phyloP scores from a whole-genome alignment of 2,329 filamentous ascomycete genomes.

The Verticillium dahliae region DNA sequence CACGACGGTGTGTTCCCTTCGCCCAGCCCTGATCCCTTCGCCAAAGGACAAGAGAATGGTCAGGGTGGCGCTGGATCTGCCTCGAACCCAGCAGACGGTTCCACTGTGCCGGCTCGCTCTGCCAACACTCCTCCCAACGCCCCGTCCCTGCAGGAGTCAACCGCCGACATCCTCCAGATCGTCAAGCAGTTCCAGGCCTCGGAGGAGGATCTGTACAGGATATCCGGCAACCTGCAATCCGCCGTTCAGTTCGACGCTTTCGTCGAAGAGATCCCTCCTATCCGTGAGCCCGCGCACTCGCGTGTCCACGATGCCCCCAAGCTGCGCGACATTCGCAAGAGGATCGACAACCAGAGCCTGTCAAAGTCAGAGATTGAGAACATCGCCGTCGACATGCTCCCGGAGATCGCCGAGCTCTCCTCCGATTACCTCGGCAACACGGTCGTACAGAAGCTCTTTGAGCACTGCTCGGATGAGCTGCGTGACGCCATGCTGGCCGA shows the following conservation, averaged over 20 bases:
- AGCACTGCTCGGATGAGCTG: conserved; percentile 84
- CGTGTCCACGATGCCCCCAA: conserved; percentile 90
- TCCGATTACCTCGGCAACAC: conserved; percentile 98
- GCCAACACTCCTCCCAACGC: conserved; percentile 53
- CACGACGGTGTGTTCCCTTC: conserved; percentile 84
- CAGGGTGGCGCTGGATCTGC: conserved; percentile 28
- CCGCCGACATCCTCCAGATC: conserved; percentile 77
- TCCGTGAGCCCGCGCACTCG: conserved; percentile 82
- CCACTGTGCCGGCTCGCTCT: conserved; percentile 21
- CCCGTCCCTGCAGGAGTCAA: conserved; percentile 69
- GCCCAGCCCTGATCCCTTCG: conserved; percentile 82
- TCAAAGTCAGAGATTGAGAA: conserved; percentile 83
- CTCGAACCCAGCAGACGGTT: conserved; percentile 24
- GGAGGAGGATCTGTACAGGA: conserved; percentile 68
- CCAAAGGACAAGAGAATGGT: conserved; percentile 44
- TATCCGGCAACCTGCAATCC: conserved; percentile 66
- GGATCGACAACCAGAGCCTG: conserved; percentile 91
- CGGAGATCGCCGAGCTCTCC: conserved; percentile 88
- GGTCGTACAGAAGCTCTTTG: conserved; percentile 98
- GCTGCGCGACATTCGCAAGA: conserved; percentile 90
- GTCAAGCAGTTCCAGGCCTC: conserved; percentile 82
- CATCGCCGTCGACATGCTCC: conserved; percentile 88
- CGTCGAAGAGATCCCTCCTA: conserved; percentile 77
- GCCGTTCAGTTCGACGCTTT: conserved; percentile 71
- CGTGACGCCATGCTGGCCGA: conserved; percentile 87